Evolutionary conservation across 164 flowering plant species (phyloP).

Genomic region (Vitis rupestris): DNA sequence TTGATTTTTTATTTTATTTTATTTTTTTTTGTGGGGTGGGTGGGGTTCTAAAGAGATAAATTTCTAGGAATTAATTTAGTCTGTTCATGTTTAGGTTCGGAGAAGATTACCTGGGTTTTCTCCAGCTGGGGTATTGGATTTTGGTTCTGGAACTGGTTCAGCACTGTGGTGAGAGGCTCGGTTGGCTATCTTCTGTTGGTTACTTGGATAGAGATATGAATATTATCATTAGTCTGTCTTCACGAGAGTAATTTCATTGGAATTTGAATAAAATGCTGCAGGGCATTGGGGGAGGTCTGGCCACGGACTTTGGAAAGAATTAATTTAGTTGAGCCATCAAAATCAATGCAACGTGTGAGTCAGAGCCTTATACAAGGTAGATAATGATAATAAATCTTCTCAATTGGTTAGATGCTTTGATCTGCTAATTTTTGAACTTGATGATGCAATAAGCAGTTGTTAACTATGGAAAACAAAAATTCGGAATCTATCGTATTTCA

Average conservation of each 20-base stretch:
- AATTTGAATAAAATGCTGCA: constrained; percentile 22
- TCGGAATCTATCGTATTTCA: too few species aligned
- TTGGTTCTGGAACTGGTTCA: constrained; percentile 96
- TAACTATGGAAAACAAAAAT: too few species aligned
- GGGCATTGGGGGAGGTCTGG: constrained; percentile 95
- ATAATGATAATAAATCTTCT: not conserved
- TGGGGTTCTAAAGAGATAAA: too few species aligned
- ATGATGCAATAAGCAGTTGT: not conserved
- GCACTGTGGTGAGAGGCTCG: constrained; percentile 73
- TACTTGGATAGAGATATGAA: not conserved
- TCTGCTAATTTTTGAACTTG: not conserved
- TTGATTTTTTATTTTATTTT: not conserved
- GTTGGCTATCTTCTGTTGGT: not conserved
- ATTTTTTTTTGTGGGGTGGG: not conserved
- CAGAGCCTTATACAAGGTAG: constrained; percentile 73
- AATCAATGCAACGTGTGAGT: constrained; percentile 92
- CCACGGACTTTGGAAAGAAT: constrained; percentile 66
- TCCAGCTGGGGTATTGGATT: constrained; percentile 84
- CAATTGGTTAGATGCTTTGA: not conserved
- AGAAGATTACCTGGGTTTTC: constrained; percentile 80
- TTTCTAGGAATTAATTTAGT: not conserved
- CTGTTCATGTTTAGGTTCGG: constrained; percentile 44
- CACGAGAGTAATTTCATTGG: not conserved
- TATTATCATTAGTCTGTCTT: not conserved
- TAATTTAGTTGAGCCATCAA: constrained; percentile 90